Base-by-base conservation (phyloP, 345 rosid species). In the Gossypium anomalum region DNA sequence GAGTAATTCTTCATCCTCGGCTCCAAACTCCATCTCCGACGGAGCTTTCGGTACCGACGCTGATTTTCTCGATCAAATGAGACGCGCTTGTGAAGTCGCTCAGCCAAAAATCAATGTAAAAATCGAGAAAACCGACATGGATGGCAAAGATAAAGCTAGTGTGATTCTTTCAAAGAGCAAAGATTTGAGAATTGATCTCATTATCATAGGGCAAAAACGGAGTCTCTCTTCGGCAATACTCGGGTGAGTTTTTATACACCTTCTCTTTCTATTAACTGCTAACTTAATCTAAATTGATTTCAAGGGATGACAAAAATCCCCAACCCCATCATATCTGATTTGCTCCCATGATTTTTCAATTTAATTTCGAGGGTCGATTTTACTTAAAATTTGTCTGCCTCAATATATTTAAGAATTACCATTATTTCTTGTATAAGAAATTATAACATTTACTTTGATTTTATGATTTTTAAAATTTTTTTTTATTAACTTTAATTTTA, bases 51-150 rank as follows among this genome's bases (percentile, higher is more conserved):
- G 12, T 4, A 20, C 78, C 70, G 57, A 66, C n/a, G 8, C n/a
- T 0, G 82, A 90, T 77, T 92, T 90, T 76, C 83, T 92, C 1
- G 93, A 89, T 29, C 90, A 86, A 43, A 89, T 87, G 97, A 89
- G 76, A 82, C 86, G 85, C 23, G 74, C 75, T 15, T 92, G 91
- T 4, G 89, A 87, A 80, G 60, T 78, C 34, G 87, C 88, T 47
- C 92, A 88, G 71, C 97, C 95, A 0, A 88, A 82, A 44, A 74
- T 89, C 27, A 78, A 74, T 1, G 87, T 92, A 8, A 80, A 78
- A 1, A 65, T 79, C 4, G 84, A 82, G 22, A 84, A 79, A 72
- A 78, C 81, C 56, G 85, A 79, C 43, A 76, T 77, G 83, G 95
- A 89, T 29, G 74, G 86, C 19, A 75, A 25, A 56, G 88, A 81